phyloP scores from a whole-genome alignment of 2,329 filamentous ascomycete species.

The Aspergillus carbonarius region DNA sequence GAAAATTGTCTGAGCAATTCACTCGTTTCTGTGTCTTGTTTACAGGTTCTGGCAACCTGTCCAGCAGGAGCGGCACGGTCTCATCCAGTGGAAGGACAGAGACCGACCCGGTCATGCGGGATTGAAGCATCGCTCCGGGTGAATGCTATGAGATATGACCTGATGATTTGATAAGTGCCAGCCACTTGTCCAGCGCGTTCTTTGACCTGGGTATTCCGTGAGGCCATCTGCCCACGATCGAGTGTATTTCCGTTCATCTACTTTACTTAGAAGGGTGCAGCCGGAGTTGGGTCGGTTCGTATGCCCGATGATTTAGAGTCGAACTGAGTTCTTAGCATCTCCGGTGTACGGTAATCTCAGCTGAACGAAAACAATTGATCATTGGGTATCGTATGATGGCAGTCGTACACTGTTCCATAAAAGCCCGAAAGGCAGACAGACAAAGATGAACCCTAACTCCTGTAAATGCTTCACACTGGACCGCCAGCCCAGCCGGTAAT shows the following conservation, averaged over 20 bases:
- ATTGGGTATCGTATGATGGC: slow-evolving; percentile 20
- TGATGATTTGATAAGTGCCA: slow-evolving; percentile 5
- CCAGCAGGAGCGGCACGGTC: not conserved
- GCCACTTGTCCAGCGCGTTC: not conserved
- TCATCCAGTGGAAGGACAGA: not conserved
- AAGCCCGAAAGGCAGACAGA: slow-evolving; percentile 2
- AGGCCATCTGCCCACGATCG: not conserved
- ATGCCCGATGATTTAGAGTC: slow-evolving; percentile 3
- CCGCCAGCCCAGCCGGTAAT: not conserved
- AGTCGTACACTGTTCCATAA: slow-evolving; percentile 2
- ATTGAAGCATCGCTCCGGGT: slow-evolving; percentile 6
- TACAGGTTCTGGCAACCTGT: slow-evolving; percentile 16
- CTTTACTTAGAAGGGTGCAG: slow-evolving; percentile 17
- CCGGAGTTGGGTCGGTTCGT: slow-evolving; percentile 13
- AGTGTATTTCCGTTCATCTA: not conserved
- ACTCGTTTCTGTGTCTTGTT: not conserved
- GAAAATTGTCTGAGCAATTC: not conserved
- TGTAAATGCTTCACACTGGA: slow-evolving; percentile 16
- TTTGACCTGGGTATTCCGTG: not conserved
- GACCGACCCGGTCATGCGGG: slow-evolving; percentile 11
- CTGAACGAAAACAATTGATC: slow-evolving; percentile 6
- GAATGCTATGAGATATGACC: slow-evolving; percentile 14
- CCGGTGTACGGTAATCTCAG: not conserved
- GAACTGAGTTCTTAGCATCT: not conserved
- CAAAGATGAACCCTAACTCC: slow-evolving; percentile 15